phyloP scores from a whole-genome alignment of 306 rosid species.

The Castanea crenata region DNA sequence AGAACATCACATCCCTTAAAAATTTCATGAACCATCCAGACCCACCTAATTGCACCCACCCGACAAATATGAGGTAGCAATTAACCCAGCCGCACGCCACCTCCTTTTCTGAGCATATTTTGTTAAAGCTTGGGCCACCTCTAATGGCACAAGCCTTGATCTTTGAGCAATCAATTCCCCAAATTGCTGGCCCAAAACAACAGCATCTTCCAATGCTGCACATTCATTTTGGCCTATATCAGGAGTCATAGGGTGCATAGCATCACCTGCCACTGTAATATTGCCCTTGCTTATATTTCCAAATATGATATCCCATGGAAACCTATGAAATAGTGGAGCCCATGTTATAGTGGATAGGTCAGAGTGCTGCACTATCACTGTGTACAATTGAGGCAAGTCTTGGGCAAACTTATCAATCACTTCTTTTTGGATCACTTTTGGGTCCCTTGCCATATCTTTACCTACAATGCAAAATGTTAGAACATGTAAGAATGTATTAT shows the following conservation, averaged over 20 bases:
- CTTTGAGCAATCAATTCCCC: background rate
- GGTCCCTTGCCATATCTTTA: background rate
- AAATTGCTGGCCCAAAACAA: slow-evolving; percentile 4
- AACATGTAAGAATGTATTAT: background rate
- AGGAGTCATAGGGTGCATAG: slow-evolving; percentile 35
- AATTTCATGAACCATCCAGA: slow-evolving; percentile 14
- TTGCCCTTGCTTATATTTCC: slow-evolving; percentile 6
- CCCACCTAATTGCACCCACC: slow-evolving; percentile 5
- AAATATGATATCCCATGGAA: slow-evolving; percentile 26
- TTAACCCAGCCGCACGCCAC: background rate
- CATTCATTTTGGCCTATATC: slow-evolving; percentile 20
- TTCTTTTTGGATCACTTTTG: slow-evolving; percentile 10
- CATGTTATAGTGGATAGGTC: slow-evolving; percentile 17
- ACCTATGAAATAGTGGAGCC: slow-evolving; percentile 13
- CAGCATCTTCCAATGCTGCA: slow-evolving; percentile 17
- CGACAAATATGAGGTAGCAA: background rate
- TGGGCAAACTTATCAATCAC: slow-evolving; percentile 11
- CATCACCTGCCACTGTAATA: slow-evolving; percentile 23
- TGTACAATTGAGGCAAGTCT: slow-evolving; percentile 7
- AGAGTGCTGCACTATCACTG: background rate
- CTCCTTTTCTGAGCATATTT: background rate
- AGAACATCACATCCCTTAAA: slow-evolving; percentile 1
- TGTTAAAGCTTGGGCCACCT: background rate
- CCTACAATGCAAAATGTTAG: background rate
- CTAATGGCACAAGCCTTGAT: background rate